A percentile compares a stretch with the other conserved stretches of the same genome.
Evolutionary conservation across 371 early-diverging fungal genomes (phyloP).

Genomic region (Mortierella sp.): DNA sequence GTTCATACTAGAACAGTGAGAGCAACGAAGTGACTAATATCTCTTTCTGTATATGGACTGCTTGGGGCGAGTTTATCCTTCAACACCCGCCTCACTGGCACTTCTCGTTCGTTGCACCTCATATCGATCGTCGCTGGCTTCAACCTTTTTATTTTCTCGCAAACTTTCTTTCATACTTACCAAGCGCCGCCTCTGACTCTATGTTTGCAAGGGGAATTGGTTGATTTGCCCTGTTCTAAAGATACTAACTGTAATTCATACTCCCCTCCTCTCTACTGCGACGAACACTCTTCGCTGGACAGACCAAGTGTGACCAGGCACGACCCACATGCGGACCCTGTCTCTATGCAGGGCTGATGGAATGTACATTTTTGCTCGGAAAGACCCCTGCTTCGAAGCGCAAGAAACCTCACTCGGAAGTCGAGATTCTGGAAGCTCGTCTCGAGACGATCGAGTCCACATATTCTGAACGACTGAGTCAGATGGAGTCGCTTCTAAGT

Average conservation of each 20-base stretch:
- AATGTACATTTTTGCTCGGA: slow-evolving; percentile 49
- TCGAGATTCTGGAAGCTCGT: slow-evolving; percentile 45
- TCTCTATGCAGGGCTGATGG: slow-evolving; percentile 49
- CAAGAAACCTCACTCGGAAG: slow-evolving; percentile 42
- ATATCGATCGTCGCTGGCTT: too few relatives aligned
- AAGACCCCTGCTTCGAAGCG: slow-evolving; percentile 41
- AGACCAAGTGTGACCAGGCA: slow-evolving; percentile 56
- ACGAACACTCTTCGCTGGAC: background rate
- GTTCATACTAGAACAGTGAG: too few relatives aligned
- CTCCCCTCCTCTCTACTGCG: background rate
- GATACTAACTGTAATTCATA: background rate
- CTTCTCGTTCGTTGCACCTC: too few relatives aligned
- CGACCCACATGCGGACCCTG: slow-evolving; percentile 51
- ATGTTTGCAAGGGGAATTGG: too few relatives aligned
- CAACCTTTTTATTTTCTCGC: too few relatives aligned
- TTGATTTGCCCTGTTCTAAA: too few relatives aligned
- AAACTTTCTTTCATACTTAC: too few relatives aligned
- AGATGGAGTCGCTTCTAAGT: slow-evolving; percentile 44
- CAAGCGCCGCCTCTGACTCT: too few relatives aligned
- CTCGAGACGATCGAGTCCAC: slow-evolving; percentile 46
- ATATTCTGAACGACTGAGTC: slow-evolving; percentile 49
- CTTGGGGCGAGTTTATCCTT: too few relatives aligned
- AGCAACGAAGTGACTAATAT: too few relatives aligned
- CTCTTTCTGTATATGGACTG: too few relatives aligned
- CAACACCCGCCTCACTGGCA: too few relatives aligned